Evolutionary conservation across 2,329 filamentous ascomycete species (phyloP).

Genomic region (Colletotrichum sp.): DNA sequence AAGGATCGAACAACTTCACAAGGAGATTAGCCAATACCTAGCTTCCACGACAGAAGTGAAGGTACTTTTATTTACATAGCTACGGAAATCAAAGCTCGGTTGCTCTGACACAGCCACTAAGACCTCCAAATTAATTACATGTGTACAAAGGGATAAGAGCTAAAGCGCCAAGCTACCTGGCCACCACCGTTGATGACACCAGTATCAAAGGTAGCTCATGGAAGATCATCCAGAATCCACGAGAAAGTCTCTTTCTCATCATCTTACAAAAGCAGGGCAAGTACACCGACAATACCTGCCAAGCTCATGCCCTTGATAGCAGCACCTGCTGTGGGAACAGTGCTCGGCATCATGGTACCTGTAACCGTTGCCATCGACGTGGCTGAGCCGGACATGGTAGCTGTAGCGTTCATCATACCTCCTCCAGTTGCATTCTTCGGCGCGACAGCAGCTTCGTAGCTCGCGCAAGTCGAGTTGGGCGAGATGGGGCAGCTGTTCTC

Average conservation of each 20-base stretch:
- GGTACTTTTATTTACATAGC: background rate
- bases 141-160: background rate
- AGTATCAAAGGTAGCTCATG: background rate
- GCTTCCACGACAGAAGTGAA: background rate
- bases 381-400: background rate
- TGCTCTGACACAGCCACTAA: background rate
- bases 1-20: background rate
- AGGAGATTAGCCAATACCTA: background rate
- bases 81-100: background rate
- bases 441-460: constrained; percentile 40
- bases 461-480: constrained; percentile 47
- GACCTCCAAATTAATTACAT: background rate
- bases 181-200: background rate
- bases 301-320: background rate
- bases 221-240: background rate
- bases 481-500: constrained; percentile 53
- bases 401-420: constrained; percentile 3
- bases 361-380: background rate
- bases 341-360: background rate
- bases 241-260: background rate
- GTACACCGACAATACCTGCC: background rate
- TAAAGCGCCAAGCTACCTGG: background rate
- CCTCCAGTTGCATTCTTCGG: constrained; percentile 13
- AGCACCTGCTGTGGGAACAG: background rate
- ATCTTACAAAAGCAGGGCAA: background rate